Evolutionary conservation across 1,139 yeast genomes (phyloP), one percentile per base, ranked within the genome.

Genomic region (Geotrichum phurueaensis): DNA sequence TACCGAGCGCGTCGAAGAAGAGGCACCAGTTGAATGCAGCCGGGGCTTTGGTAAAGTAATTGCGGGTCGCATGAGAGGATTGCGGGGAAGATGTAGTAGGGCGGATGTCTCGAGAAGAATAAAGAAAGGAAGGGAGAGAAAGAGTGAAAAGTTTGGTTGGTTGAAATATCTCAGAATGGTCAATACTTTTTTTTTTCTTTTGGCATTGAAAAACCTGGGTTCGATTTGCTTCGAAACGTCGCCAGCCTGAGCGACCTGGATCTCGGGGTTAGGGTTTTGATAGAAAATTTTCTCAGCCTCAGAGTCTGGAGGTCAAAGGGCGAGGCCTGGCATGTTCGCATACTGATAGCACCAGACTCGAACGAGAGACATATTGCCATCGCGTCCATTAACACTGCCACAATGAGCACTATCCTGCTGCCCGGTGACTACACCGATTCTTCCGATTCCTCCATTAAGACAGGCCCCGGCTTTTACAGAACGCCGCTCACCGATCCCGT

Each of bases 401-500:
- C 20, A 3, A 39, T 39, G 47, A 39, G 47, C 18, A 18, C 47
- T 12, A 52, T 59, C 4, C 47, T 59, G 7, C 54, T 59, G 2
- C 61, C 61, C n/a, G 61, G 61, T 6, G 61, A 59, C 51, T 31
- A 33, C n/a, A 51, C 56, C 25, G 29, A 31, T 13, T 45, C 56
- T 2, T 56, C 60, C 39, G 57, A 61, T 31, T 56, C 64, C 27
- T 29, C 63, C 2, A 54, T 60, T 13, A 59, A 58, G 29, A 49
- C 58, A 13, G 75, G 74, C 6, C 75, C 76, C 10, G 72, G 72
- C 20, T 64, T 71, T 36, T 69, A 66, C 58, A 70, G 69, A 29
- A 66, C 68, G 20, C 74, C 75, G 0, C 56, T 67, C 23, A 61
- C 67, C 29, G 60, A 60, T 20, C 67, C 71, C 2, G 58, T 66